Percentiles rank a stretch among this genome's conserved stretches.
These are phyloP conservation scores for Thelonectria blattea DNA, from an alignment of 2,329 filamentous ascomycete species.

Conservation along the genomic window DNA sequence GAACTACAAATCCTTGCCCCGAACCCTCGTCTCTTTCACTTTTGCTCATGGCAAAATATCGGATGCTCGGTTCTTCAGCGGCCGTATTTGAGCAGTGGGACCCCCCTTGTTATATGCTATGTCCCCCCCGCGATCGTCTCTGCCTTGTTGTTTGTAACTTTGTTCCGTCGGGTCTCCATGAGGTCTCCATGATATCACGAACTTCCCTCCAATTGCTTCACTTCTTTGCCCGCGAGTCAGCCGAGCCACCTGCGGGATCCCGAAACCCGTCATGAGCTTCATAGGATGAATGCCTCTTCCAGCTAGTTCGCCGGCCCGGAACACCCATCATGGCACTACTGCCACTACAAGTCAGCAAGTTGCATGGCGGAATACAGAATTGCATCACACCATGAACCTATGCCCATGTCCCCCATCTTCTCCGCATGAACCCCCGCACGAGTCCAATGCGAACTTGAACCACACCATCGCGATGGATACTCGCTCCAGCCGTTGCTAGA, in stretches of 20 bases:
- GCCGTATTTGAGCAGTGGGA: conserved; percentile 30
- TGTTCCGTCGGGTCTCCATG: conserved; percentile 12
- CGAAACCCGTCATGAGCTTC: conserved; percentile 1
- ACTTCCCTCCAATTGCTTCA: conserved; percentile 11
- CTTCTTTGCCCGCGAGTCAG: conserved; percentile 14
- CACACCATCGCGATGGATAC: conserved; percentile 6
- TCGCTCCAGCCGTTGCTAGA: background rate
- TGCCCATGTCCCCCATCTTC: conserved; percentile 15
- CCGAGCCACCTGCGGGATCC: background rate
- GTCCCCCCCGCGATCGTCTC: conserved; percentile 22
- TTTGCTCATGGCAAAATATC: conserved; percentile 22
- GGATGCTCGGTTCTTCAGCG: conserved; percentile 32
- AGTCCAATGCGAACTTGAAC: conserved; percentile 4
- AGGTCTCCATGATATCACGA: conserved; percentile 28
- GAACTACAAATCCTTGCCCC: conserved; percentile 8
- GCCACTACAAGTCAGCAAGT: background rate
- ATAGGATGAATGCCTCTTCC: conserved; percentile 6
- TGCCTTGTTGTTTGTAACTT: background rate
- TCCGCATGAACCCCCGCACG: conserved; percentile 20
- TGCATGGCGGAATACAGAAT: background rate
- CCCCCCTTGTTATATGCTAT: background rate
- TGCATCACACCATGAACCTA: conserved; percentile 20
- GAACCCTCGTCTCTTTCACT: background rate
- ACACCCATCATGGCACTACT: no score
- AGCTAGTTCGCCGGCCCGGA: conserved; percentile 7